These are phyloP conservation scores for Mycena kentingensis DNA, from an alignment of 768 basidiomycete genomes.

Conservation along the genomic window DNA sequence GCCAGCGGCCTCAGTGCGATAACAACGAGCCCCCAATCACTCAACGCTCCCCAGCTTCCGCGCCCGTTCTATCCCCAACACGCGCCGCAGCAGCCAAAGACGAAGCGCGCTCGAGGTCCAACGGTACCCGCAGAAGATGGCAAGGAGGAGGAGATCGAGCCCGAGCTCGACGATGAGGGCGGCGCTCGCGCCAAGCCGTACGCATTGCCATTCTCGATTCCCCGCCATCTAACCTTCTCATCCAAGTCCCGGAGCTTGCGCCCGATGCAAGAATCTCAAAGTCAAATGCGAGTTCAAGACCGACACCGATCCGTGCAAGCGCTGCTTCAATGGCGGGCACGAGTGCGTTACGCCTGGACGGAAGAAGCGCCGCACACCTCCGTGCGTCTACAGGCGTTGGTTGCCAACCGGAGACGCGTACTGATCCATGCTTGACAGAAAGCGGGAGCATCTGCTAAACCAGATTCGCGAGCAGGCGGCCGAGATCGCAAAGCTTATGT, in stretches of 20 bases:
- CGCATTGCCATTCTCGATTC: too few relatives aligned
- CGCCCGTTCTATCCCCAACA: slow-evolving; percentile 12
- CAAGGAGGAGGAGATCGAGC: slow-evolving; percentile 40
- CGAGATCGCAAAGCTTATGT: slow-evolving; percentile 72
- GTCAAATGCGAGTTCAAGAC: slow-evolving; percentile 78
- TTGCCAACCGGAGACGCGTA: background rate
- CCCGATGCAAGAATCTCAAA: slow-evolving; percentile 67
- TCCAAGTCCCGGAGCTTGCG: slow-evolving; percentile 60
- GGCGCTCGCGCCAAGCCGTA: slow-evolving; percentile 48
- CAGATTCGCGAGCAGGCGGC: slow-evolving; percentile 75
- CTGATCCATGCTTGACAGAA: slow-evolving; percentile 44
- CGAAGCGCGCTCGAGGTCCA: slow-evolving; percentile 40
- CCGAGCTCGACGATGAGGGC: slow-evolving; percentile 39
- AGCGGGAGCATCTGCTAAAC: slow-evolving; percentile 77
- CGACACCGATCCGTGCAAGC: slow-evolving; percentile 73
- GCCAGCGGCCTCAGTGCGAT: slow-evolving; percentile 17
- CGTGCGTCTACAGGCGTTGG: slow-evolving; percentile 47
- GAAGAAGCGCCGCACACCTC: slow-evolving; percentile 77
- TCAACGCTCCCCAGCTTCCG: slow-evolving; percentile 23
- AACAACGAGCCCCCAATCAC: slow-evolving; percentile 8
- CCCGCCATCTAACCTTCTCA: slow-evolving; percentile 7
- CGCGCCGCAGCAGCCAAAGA: slow-evolving; percentile 24
- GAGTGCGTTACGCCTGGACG: slow-evolving; percentile 83
- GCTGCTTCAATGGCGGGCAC: slow-evolving; percentile 68
- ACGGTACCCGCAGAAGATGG: slow-evolving; percentile 32